phyloP scores from a whole-genome alignment of 2,329 filamentous ascomycete genomes.

The Exophiala sideris region DNA sequence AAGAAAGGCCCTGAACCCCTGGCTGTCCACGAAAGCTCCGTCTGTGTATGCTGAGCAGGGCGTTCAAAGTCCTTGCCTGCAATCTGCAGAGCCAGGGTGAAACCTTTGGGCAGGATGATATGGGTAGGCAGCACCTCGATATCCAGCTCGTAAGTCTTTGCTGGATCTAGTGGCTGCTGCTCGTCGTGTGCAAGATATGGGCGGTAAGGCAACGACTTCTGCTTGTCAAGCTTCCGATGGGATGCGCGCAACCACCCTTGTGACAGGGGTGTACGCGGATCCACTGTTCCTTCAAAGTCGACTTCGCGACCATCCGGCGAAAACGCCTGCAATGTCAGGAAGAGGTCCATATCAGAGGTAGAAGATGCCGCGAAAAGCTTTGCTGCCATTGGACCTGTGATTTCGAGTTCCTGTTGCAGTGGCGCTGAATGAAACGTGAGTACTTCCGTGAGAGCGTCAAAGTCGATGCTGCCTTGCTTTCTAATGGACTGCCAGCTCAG shows the following conservation, averaged over 20 bases:
- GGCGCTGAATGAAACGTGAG: conserved; percentile 10
- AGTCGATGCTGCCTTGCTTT: not conserved
- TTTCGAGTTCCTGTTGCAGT: conserved; percentile 4
- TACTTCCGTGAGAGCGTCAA: not conserved
- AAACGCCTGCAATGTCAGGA: conserved; percentile 16
- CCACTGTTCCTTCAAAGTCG: conserved; percentile 13
- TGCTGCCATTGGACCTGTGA: conserved; percentile 12
- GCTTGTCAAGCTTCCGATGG: conserved; percentile 11
- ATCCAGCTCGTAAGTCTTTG: conserved; percentile 9
- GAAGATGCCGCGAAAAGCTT: conserved; percentile 12
- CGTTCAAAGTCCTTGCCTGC: conserved; percentile 15
- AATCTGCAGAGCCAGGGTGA: conserved; percentile 8
- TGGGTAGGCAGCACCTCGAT: conserved; percentile 16
- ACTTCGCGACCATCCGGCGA: conserved; percentile 8
- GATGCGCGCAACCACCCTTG: conserved; percentile 16
- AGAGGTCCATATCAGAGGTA: conserved; percentile 9
- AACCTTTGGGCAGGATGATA: conserved; percentile 10
- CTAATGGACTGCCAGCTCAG: not conserved
- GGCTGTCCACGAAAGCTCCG: not conserved
- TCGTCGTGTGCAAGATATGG: conserved; percentile 16
- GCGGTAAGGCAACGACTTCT: conserved; percentile 4
- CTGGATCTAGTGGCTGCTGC: conserved; percentile 4
- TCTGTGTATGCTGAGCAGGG: conserved; percentile 1
- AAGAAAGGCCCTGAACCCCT: conserved; percentile 10
- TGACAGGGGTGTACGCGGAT: conserved; percentile 16